Percentiles rank a stretch among this genome's conserved stretches.
Conservation (phyloP, 2,329 filamentous ascomycete genomes). For the Teratosphaeriaceae sp. region DNA sequence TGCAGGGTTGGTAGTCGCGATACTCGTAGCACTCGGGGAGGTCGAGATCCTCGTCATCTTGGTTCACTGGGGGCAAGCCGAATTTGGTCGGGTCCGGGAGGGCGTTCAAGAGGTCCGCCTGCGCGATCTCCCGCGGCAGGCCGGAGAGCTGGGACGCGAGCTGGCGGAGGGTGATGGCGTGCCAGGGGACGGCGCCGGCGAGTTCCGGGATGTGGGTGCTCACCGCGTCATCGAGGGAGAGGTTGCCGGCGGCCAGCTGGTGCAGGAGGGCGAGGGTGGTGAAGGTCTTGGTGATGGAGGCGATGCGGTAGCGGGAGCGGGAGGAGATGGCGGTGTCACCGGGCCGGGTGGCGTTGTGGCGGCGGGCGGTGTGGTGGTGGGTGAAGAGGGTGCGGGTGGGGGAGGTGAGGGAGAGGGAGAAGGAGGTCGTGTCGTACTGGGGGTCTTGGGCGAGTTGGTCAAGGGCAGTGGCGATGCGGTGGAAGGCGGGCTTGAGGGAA, state of each 20-base stretch:
- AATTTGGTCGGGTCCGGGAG: conserved; percentile 15
- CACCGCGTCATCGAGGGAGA: conserved; percentile 43
- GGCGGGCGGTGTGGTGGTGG: conserved; percentile 32
- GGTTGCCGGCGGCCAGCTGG: conserved; percentile 45
- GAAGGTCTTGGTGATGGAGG: conserved; percentile 38
- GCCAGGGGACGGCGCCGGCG: conserved; percentile 34
- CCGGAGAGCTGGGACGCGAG: conserved; percentile 38
- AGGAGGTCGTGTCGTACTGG: conserved; percentile 31
- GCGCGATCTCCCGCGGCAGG: conserved; percentile 34
- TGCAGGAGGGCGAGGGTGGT: conserved; percentile 48
- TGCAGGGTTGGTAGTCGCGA: conserved; percentile 27
- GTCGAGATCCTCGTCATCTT: conserved; percentile 18
- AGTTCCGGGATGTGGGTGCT: conserved; percentile 43
- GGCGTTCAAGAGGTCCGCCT: conserved; percentile 11
- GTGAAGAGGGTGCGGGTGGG: conserved; percentile 33
- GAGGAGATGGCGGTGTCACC: conserved; percentile 31
- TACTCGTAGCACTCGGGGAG: conserved; percentile 31
- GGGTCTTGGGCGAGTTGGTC: conserved; percentile 18
- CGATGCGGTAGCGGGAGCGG: conserved; percentile 35
- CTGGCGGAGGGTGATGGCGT: conserved; percentile 36
- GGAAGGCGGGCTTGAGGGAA: conserved; percentile 27
- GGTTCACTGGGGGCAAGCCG: conserved; percentile 31
- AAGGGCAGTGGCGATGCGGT: conserved; percentile 23
- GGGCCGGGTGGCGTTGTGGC: conserved; percentile 31
- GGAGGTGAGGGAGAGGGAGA: conserved; percentile 37